Evolutionary conservation across 1,139 yeast genomes (phyloP).

Genomic region (Protomyces inundatus): DNA sequence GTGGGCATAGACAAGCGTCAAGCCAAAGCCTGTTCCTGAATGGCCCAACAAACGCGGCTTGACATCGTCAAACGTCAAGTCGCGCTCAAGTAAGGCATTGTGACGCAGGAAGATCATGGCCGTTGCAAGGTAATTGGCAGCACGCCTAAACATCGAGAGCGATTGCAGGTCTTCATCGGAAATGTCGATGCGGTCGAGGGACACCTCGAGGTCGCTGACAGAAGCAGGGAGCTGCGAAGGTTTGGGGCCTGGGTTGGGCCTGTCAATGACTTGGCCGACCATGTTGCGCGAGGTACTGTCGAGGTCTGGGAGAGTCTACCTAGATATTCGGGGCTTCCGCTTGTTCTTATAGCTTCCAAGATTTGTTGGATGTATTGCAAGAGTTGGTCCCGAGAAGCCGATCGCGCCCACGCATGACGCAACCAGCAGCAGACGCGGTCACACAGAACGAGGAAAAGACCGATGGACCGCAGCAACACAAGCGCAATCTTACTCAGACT

Average conservation of each 20-base stretch:
- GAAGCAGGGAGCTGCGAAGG: conserved; percentile 32
- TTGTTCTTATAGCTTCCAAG: too few species aligned
- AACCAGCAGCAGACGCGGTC: too few species aligned
- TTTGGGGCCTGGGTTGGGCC: conserved; percentile 32
- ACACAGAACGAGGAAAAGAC: too few species aligned
- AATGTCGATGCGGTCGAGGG: conserved; percentile 26
- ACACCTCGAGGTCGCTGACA: conserved; percentile 29
- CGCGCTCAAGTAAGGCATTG: conserved; percentile 28
- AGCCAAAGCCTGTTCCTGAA: conserved; percentile 30
- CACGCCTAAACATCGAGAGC: conserved; percentile 30
- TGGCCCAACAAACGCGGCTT: conserved; percentile 33
- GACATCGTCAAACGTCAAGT: conserved; percentile 30
- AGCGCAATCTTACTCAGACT: too few species aligned
- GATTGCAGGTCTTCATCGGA: conserved; percentile 30
- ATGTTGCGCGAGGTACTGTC: not conserved
- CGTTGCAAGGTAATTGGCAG: conserved; percentile 32
- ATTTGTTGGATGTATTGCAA: not conserved
- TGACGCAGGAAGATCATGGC: conserved; percentile 33
- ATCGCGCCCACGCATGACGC: not conserved
- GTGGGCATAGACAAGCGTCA: conserved; percentile 32
- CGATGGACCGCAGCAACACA: too few species aligned
- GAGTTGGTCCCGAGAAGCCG: not conserved
- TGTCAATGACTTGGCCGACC: conserved; percentile 20
- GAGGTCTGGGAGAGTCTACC: too few species aligned
- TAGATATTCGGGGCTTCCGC: too few species aligned